These are phyloP conservation scores for Acacia acuminata DNA, from an alignment of 306 rosid genomes.

Conservation along the genomic window DNA sequence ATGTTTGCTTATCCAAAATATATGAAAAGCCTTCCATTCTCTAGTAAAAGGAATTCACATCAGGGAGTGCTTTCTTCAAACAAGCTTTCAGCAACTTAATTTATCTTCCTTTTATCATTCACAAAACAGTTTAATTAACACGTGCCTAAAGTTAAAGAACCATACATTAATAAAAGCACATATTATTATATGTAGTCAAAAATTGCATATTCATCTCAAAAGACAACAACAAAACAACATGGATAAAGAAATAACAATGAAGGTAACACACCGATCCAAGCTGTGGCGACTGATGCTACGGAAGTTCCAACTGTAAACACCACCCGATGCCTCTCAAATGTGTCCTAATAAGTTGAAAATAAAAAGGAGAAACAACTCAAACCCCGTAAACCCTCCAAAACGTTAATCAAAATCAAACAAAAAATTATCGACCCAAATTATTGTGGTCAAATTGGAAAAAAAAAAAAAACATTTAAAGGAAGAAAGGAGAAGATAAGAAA, in stretches of 20 bases:
- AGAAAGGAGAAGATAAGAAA: neutral
- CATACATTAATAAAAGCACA: neutral
- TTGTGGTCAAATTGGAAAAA: neutral
- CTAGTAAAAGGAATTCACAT: neutral
- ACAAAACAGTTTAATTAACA: neutral
- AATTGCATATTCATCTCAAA: neutral
- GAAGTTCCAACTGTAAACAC: slow-evolving; percentile 92
- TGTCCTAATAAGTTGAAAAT: slow-evolving; percentile 46
- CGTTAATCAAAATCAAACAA: neutral
- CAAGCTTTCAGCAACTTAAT: neutral
- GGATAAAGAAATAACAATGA: neutral
- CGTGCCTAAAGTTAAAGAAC: neutral
- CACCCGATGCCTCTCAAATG: slow-evolving; percentile 79
- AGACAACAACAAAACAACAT: neutral
- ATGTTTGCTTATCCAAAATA: neutral
- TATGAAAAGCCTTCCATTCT: neutral
- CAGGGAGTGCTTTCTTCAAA: neutral
- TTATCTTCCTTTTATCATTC: neutral
- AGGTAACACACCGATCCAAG: slow-evolving; percentile 67
- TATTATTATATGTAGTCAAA: neutral
- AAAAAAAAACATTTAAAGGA: neutral
- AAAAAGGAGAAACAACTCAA: neutral
- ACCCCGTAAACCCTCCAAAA: neutral
- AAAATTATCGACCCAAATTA: neutral
- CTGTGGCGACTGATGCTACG: slow-evolving; percentile 84